Percentiles rank a stretch among this genome's conserved stretches.
Evolutionary conservation across 208 protist species (phyloP).

Genomic region (Kentomonas sorsogonicus): DNA sequence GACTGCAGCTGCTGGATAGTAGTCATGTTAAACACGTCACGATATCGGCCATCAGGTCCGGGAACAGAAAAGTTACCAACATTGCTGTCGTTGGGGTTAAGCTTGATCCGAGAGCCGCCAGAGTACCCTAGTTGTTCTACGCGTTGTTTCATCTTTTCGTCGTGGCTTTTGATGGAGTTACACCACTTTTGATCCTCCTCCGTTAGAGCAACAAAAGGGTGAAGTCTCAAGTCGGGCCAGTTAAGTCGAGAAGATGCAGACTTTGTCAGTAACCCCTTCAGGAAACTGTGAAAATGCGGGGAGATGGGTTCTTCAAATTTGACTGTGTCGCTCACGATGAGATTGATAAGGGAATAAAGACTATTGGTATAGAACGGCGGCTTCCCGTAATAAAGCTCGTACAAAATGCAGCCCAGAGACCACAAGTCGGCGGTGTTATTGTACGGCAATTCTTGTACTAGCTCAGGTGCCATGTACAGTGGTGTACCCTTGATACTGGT

Average conservation of each 20-base stretch:
- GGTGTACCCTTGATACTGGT: conserved; percentile 95
- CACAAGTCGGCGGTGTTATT: conserved; percentile 95
- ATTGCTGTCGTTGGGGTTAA: no score
- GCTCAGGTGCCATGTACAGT: conserved; percentile 97
- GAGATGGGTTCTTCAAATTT: conserved; percentile 89
- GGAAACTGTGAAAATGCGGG: conserved; percentile 85
- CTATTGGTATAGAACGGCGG: conserved; percentile 97
- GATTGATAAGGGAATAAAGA: conserved; percentile 93
- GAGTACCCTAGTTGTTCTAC: conserved; percentile 74
- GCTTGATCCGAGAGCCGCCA: conserved; percentile 15
- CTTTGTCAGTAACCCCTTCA: conserved; percentile 94
- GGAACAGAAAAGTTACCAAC: no score
- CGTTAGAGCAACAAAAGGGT: conserved; percentile 84
- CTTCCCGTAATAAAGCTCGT: conserved; percentile 94
- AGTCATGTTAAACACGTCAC: no score
- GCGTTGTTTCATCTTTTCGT: conserved; percentile 69
- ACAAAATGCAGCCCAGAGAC: conserved; percentile 98
- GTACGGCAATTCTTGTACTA: conserved; percentile 93
- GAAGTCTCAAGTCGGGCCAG: conserved; percentile 88
- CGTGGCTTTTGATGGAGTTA: conserved; percentile 56
- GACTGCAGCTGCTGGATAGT: no score
- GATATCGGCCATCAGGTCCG: no score
- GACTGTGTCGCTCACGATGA: conserved; percentile 91
- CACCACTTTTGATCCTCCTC: conserved; percentile 64
- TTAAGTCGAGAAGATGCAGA: conserved; percentile 83